These are phyloP conservation scores for Diaporthe vaccinii DNA, from an alignment of 2,329 filamentous ascomycete genomes.

Conservation along the genomic window DNA sequence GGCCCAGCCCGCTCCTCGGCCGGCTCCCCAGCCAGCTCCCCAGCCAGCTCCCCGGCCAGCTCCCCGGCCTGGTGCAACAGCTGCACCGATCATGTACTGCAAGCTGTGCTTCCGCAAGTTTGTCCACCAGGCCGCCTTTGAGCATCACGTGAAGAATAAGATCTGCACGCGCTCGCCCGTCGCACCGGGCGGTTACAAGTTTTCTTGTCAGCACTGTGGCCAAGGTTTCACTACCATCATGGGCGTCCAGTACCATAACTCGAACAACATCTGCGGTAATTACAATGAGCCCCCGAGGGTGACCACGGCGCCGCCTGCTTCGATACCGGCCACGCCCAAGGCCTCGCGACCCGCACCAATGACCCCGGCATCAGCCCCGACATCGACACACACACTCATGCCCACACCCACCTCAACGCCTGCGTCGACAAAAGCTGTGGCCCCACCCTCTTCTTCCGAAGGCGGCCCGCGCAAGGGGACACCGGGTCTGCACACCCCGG, in stretches of 20 bases:
- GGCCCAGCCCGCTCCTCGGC: not conserved
- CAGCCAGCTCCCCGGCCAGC: slow-evolving; percentile 26
- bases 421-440: not conserved
- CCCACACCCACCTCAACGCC: not conserved
- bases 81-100: slow-evolving; percentile 25
- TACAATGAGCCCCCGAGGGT: slow-evolving; percentile 47
- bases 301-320: not conserved
- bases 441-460: not conserved
- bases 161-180: slow-evolving; percentile 50
- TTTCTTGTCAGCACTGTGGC: slow-evolving; percentile 61
- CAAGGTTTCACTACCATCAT: slow-evolving; percentile 57
- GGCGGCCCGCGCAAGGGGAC: not conserved
- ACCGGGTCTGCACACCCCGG: not conserved
- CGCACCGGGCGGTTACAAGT: slow-evolving; percentile 49
- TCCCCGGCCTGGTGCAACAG: not conserved
- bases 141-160: slow-evolving; percentile 53
- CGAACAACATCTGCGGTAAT: slow-evolving; percentile 61
- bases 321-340: slow-evolving; percentile 37
- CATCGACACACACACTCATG: not conserved
- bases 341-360: slow-evolving; percentile 37
- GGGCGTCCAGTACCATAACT: slow-evolving; percentile 60
- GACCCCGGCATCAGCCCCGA: not conserved
- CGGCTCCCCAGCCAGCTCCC: not conserved
- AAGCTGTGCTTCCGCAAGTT: slow-evolving; percentile 43
- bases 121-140: slow-evolving; percentile 1